phyloP scores from a whole-genome alignment of 768 basidiomycete genomes.

The Auriscalpium orientale region DNA sequence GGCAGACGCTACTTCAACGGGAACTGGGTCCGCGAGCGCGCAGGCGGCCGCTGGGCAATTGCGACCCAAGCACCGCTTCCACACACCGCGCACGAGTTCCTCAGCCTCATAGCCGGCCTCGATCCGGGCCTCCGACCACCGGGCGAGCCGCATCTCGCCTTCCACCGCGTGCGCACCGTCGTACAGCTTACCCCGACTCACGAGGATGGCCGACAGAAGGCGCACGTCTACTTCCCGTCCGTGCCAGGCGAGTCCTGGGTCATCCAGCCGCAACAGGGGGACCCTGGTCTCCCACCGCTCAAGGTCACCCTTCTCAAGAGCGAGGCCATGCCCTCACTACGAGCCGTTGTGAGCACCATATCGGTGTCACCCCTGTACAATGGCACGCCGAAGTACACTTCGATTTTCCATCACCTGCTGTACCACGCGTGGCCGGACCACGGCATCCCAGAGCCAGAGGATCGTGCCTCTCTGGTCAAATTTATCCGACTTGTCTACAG shows the following conservation, averaged over 20 bases:
- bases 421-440: constrained; percentile 82
- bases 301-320: constrained; percentile 50
- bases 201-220: constrained; percentile 68
- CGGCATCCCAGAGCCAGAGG: constrained; percentile 60
- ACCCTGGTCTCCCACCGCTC: constrained; percentile 30
- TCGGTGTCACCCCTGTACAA: constrained; percentile 36
- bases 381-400: constrained; percentile 22
- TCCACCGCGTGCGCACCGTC: constrained; percentile 57
- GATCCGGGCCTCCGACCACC: constrained; percentile 34
- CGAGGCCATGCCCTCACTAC: constrained; percentile 43
- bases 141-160: constrained; percentile 10
- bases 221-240: constrained; percentile 69
- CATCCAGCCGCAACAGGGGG: constrained; percentile 38
- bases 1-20: constrained; percentile 68
- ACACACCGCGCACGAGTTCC: constrained; percentile 64
- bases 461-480: constrained; percentile 49
- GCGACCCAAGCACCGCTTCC: constrained; percentile 78
- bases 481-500: constrained; percentile 61
- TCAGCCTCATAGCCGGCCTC: constrained; percentile 48
- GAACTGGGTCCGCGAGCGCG: constrained; percentile 74
- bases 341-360: constrained; percentile 55
- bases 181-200: constrained; percentile 73
- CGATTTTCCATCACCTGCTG: constrained; percentile 63
- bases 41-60: constrained; percentile 75
- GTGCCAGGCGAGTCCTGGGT: constrained; percentile 42